phyloP scores from a whole-genome alignment of 306 rosid species.

The Castanospermum australe region DNA sequence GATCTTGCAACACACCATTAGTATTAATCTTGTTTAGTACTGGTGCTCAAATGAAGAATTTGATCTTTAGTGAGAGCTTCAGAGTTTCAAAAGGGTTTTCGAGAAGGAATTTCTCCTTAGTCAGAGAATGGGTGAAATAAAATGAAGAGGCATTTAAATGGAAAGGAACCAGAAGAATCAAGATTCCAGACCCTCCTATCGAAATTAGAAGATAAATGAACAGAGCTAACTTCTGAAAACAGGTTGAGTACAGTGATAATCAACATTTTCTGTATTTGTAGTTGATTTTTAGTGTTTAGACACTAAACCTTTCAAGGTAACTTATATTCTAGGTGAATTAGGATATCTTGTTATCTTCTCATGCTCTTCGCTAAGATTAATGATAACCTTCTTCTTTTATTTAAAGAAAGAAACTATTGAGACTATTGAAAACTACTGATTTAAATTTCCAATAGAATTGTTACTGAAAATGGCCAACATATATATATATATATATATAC shows the following conservation, averaged over 20 bases:
- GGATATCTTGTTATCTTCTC: not conserved
- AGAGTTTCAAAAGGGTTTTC: not conserved
- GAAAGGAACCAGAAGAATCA: not conserved
- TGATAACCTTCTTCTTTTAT: not conserved
- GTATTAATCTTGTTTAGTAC: not conserved
- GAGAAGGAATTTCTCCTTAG: not conserved
- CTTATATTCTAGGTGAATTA: constrained; percentile 2
- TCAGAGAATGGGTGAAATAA: not conserved
- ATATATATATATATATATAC: no score
- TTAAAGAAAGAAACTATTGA: not conserved
- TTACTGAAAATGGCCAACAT: not conserved
- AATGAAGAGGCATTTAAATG: not conserved
- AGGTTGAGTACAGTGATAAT: not conserved
- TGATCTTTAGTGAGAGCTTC: not conserved
- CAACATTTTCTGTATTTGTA: not conserved
- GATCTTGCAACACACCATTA: no score
- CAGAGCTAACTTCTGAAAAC: not conserved
- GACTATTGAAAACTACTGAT: no score
- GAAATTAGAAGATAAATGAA: not conserved
- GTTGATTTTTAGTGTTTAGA: not conserved
- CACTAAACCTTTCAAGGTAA: not conserved
- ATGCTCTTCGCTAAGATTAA: not conserved
- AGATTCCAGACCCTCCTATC: not conserved
- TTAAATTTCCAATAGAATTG: not conserved
- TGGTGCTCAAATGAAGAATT: not conserved